Evolutionary conservation across 2,329 filamentous ascomycete species (phyloP), one percentile per base, ranked within the genome.

Genomic region (Diaporthe ampelina): DNA sequence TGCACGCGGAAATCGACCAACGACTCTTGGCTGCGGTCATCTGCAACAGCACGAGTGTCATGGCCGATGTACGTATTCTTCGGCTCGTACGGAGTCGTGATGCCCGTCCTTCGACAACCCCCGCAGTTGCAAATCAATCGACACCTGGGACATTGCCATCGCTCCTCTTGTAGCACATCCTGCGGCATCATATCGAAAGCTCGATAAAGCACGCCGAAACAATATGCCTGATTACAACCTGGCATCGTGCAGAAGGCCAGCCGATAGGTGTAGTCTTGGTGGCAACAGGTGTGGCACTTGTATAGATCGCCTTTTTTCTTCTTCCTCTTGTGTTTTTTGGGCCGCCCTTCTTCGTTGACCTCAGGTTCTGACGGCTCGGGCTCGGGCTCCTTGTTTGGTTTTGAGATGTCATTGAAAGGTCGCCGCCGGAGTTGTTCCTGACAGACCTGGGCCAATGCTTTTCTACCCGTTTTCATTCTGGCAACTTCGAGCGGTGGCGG

Each of bases 111-210:
- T 45, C 94, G 91, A 82, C 97, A 99, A 58, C 88, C 86, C 17
- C 92, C 94, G 79, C 95, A 98, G 77, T 95, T 97, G 86, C 97
- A 99, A 50, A 96, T 94, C 24, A 92, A 91, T 29, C 90, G 87
- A 81, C 97, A 99, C 79, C 93, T 94, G 0, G 97, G 97, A 77
- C 97, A 99, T 79, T 93, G 90, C 96, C 97, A 99, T 63, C 92
- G 87, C 77, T 92, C 90, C 76, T 94, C 89, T 80, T 97, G 92
- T 89, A 98, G 93, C 0, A 95, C 91, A 26, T 91, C 87, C 78
- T 96, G 91, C 0, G 97, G 97, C 89, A 95, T 93, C 81, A 95
- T 90, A 81, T 98, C 96, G 80, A 98, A 98, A 0, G 94, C 95
- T 72, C 97, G 89, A 84, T 95, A 98, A 1, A 99, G 87, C 21